Percentiles rank a stretch among this genome's conserved stretches.
These are phyloP conservation scores for Penicillium mononematosum DNA, from an alignment of 495 filamentous ascomycete genomes.

Conservation along the genomic window DNA sequence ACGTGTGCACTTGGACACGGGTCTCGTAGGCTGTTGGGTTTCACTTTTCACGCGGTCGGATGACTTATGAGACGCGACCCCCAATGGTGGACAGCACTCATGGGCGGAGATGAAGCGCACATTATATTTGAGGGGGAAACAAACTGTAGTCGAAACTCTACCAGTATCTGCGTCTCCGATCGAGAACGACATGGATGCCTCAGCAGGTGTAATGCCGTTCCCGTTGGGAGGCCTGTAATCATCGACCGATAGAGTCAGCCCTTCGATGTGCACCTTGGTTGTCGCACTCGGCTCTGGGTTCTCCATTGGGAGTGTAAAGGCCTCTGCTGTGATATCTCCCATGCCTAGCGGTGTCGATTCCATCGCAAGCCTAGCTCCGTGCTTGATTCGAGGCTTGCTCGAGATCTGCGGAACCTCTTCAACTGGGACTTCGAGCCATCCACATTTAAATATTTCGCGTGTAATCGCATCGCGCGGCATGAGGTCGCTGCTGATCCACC, in stretches of 20 bases:
- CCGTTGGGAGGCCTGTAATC: conserved; percentile 17
- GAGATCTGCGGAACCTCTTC: conserved; percentile 28
- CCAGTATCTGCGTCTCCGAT: conserved; percentile 17
- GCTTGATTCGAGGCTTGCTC: conserved; percentile 39
- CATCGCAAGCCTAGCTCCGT: conserved; percentile 33
- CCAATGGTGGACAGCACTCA: conserved; percentile 58
- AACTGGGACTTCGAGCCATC: conserved; percentile 63
- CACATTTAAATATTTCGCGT: conserved; percentile 45
- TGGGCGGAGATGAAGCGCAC: conserved; percentile 66
- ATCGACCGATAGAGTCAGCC: conserved; percentile 26
- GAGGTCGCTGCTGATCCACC: conserved; percentile 66
- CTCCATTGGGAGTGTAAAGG: conserved; percentile 39
- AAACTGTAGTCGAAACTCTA: conserved; percentile 37
- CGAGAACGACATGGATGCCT: conserved; percentile 53
- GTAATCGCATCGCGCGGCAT: conserved; percentile 40
- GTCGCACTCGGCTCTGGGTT: conserved; percentile 12
- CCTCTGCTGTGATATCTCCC: conserved; percentile 50
- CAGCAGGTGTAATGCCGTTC: conserved; percentile 38
- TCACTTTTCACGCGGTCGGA: background rate
- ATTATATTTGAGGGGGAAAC: conserved; percentile 56
- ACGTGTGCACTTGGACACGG: conserved; percentile 25
- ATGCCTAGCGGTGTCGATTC: conserved; percentile 40
- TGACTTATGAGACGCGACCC: conserved; percentile 22
- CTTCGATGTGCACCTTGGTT: conserved; percentile 20
- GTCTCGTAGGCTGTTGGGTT: conserved; percentile 36